phyloP scores from a whole-genome alignment of 495 filamentous ascomycete species.

The Penicillium soppii region DNA sequence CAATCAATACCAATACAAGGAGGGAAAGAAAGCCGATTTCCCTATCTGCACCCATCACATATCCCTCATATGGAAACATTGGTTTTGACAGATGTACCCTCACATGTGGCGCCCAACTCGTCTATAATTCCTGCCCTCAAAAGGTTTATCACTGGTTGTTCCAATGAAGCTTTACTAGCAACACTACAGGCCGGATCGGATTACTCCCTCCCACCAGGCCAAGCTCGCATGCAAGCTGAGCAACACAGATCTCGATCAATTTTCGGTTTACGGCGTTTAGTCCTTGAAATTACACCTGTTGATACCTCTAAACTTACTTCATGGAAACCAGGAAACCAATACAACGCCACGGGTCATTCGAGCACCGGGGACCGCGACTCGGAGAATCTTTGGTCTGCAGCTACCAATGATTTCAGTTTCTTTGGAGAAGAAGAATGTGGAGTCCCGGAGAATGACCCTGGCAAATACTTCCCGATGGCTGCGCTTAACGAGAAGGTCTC shows the following conservation, averaged over 20 bases:
- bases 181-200: slow-evolving; percentile 51
- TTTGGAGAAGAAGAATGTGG: slow-evolving; percentile 63
- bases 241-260: slow-evolving; percentile 47
- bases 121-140: slow-evolving; percentile 48
- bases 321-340: slow-evolving; percentile 38
- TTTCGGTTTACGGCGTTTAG: slow-evolving; percentile 54
- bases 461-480: slow-evolving; percentile 46
- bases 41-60: slow-evolving; percentile 56
- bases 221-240: slow-evolving; percentile 36
- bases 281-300: slow-evolving; percentile 55
- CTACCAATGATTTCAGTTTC: slow-evolving; percentile 62
- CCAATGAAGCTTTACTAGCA: slow-evolving; percentile 56
- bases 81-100: slow-evolving; percentile 59
- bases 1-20: slow-evolving; percentile 26
- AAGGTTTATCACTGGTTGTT: slow-evolving; percentile 59
- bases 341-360: slow-evolving; percentile 46
- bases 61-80: slow-evolving; percentile 56
- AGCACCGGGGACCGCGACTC: slow-evolving; percentile 61
- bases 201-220: slow-evolving; percentile 51
- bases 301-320: slow-evolving; percentile 24
- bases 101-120: slow-evolving; percentile 43
- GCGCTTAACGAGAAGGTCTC: slow-evolving; percentile 43
- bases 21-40: slow-evolving; percentile 33
- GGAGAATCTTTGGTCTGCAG: slow-evolving; percentile 61
- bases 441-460: slow-evolving; percentile 44